Evolutionary conservation across 768 basidiomycete genomes (phyloP).

Genomic region (Pulveroboletus sp.): DNA sequence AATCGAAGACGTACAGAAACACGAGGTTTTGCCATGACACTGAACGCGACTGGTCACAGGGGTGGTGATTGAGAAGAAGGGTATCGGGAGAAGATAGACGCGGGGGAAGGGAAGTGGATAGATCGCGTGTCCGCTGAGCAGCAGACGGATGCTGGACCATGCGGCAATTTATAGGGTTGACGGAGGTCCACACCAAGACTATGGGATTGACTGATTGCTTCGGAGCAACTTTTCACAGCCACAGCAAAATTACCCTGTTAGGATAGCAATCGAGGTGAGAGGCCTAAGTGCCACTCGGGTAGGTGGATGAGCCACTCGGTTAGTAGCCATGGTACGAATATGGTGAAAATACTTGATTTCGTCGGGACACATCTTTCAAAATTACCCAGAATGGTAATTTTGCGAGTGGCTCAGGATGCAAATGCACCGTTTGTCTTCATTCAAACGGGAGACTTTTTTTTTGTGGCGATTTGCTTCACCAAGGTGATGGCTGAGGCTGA

Average conservation of each 20-base stretch:
- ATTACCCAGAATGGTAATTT: neutral
- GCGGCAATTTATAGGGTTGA: slow-evolving; percentile 17
- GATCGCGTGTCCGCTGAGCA: neutral
- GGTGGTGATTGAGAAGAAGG: neutral
- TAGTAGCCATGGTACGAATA: neutral
- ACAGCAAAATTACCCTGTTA: slow-evolving; percentile 18
- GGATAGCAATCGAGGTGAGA: slow-evolving; percentile 20
- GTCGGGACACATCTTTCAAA: neutral
- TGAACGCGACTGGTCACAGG: neutral
- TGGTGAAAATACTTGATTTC: slow-evolving; percentile 18
- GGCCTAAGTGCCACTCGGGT: slow-evolving; percentile 11
- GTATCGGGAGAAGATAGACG: neutral
- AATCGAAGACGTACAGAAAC: slow-evolving; percentile 5
- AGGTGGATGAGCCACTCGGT: slow-evolving; percentile 23
- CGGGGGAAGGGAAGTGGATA: neutral
- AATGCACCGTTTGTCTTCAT: neutral
- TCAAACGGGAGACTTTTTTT: neutral
- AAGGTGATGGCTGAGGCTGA: too few relatives aligned
- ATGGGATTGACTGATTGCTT: slow-evolving; percentile 24
- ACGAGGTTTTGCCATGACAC: neutral
- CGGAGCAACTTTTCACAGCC: slow-evolving; percentile 12
- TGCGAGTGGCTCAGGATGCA: slow-evolving; percentile 9
- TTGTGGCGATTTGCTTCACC: too few relatives aligned
- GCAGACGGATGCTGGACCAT: neutral
- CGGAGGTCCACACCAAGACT: slow-evolving; percentile 10